Evolutionary conservation across 352 stramenopile genomes (phyloP), one percentile per base, ranked within the genome.

Genomic region (Phytophthora kernoviae): DNA sequence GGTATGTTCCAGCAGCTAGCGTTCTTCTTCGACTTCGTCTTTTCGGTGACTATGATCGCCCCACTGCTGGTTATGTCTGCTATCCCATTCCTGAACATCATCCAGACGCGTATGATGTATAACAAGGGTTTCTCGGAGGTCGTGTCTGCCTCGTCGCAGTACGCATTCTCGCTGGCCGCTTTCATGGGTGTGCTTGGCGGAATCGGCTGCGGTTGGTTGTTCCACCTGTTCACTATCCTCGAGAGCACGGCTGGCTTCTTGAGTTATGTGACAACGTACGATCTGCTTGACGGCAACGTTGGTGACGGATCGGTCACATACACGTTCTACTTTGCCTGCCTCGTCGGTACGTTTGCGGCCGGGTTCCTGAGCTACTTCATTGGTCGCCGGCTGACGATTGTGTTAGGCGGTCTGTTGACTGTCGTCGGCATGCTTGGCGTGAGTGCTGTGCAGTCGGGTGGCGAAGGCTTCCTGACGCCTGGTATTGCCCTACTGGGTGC

Each of bases 41-140:
- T 93, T 53, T 79, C 82, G 24, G 63, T 80, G 33, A 57, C 78
- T 6, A 88, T 93, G 75, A 85, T 93, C 27, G 53, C 91, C 14
- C 84, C 84, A 43, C 67, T 95, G 22, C 66, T 95, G 18, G 66
- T 93, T 24, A 81, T 95, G 69, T 93, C 84, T 54, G 79, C 73
- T 26, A 89, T 95, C 32, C 86, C 86, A 52, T 95, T 95, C 65
- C 49, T 95, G 37, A 93, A 93, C 61, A 88, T 93, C 14, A 88
- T 95, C 30, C 86, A 95, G 67, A 93, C 86, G 47, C 84, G 86
- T 58, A 95, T 95, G 86, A 95, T 95, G 86, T 95, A 93, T 81
- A 95, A 95, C 67, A 88, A 95, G 74, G 84, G 84, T 33, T 95
- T 95, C 53, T 93, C 84, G 1, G 79, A 93, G 46, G 86, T 92